phyloP scores from a whole-genome alignment of 139 green algal genomes.

The Eudorina sp. region DNA sequence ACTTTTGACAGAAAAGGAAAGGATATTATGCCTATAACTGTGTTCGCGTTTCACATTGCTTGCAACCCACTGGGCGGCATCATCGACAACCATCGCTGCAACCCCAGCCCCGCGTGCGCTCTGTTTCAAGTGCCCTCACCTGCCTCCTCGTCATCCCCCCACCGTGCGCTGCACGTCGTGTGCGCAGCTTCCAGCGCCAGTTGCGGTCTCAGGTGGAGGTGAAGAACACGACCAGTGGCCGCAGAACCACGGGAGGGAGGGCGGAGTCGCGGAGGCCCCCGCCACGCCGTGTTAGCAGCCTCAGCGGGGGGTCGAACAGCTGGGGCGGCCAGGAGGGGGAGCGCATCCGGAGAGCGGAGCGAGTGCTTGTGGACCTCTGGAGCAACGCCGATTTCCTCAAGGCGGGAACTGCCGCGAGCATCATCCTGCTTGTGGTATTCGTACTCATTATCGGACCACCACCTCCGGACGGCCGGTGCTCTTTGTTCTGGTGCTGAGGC shows the following conservation, averaged over 20 bases:
- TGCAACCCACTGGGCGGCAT: too few species aligned
- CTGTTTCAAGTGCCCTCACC: too few species aligned
- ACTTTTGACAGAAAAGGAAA: too few species aligned
- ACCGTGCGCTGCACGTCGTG: background rate
- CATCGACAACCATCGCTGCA: too few species aligned
- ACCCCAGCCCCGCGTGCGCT: too few species aligned
- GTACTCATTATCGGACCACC: slow-evolving; percentile 27
- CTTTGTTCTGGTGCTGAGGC: slow-evolving; percentile 32
- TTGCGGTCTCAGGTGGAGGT: slow-evolving; percentile 31
- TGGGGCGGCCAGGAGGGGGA: slow-evolving; percentile 35
- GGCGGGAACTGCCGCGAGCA: background rate
- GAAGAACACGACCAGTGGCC: background rate
- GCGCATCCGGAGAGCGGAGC: slow-evolving; percentile 32
- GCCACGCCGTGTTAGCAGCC: background rate
- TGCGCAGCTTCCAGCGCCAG: slow-evolving; percentile 35
- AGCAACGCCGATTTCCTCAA: slow-evolving; percentile 50
- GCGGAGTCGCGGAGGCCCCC: background rate
- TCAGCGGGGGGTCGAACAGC: background rate
- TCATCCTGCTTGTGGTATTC: slow-evolving; percentile 16
- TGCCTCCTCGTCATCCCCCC: background rate
- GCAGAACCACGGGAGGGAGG: background rate
- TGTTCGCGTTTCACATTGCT: too few species aligned
- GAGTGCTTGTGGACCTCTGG: slow-evolving; percentile 36
- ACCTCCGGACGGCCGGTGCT: slow-evolving; percentile 23
- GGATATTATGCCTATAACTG: too few species aligned